These are phyloP conservation scores for Nemania abortiva DNA, from an alignment of 2,329 filamentous ascomycete genomes.

Conservation along the genomic window DNA sequence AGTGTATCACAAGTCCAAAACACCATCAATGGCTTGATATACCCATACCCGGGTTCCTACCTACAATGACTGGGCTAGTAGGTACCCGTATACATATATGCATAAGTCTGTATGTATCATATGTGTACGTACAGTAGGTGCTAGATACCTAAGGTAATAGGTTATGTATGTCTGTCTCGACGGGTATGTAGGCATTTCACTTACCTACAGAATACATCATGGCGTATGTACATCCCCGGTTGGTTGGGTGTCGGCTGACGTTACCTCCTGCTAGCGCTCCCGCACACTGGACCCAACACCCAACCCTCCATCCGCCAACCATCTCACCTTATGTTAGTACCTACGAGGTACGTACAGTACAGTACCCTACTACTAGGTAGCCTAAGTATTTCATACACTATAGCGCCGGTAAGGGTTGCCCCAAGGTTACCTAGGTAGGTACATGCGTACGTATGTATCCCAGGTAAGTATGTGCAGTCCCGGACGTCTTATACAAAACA, in stretches of 20 bases:
- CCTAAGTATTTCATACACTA: not conserved
- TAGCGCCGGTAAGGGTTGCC: not conserved
- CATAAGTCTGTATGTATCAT: too few species aligned
- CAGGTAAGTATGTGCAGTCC: not conserved
- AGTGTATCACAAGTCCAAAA: conserved; percentile 24
- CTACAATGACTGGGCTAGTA: too few species aligned
- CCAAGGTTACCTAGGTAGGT: not conserved
- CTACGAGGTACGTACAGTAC: not conserved
- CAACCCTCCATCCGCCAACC: not conserved
- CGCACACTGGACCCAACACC: not conserved
- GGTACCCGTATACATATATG: too few species aligned
- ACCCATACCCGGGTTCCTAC: too few species aligned
- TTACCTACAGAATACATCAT: not conserved
- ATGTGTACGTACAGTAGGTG: too few species aligned
- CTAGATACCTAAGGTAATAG: too few species aligned
- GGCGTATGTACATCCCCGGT: conserved; percentile 11
- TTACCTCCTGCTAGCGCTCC: conserved; percentile 12
- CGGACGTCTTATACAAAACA: not conserved
- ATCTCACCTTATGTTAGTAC: not conserved
- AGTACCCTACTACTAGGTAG: too few species aligned
- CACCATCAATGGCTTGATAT: conserved; percentile 11
- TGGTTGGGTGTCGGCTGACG: conserved; percentile 34
- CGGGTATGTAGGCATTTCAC: not conserved
- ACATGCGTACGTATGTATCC: not conserved
- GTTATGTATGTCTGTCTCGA: too few species aligned